Base-by-base conservation (phyloP, 2,329 filamentous ascomycete genomes). In the Colletotrichum spaethianum region DNA sequence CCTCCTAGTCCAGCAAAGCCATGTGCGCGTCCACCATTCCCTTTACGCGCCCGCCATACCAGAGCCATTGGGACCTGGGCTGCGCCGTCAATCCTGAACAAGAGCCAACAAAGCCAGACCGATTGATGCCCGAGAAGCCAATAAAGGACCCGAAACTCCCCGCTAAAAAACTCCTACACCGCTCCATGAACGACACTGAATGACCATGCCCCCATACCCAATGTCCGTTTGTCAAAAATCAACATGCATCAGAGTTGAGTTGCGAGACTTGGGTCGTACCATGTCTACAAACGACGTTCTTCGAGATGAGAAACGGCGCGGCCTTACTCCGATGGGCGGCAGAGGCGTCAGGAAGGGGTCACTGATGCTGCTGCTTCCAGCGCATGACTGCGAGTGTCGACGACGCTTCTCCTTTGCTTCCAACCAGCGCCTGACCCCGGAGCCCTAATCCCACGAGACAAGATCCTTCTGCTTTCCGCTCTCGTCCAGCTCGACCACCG, bases 401-500 rank as follows among this genome's bases (percentile, higher is more conserved):
- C 59, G 70, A 33, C 53, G 65, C 42, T 52, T 70, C 16, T 70
- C 65, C 52, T 72, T 72, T 55, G 70, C 70, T 72, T 72, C 60
- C 53, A 72, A 72, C 70, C 66, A 72, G 70, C 60, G 40, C 44
- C 38, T 72, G 70, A 72, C 70, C 66, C 70, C 70, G 70, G 70
- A 73, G 56, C 67, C 53, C 70, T 73, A 73, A 67, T 73, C 62
- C 85, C 86, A 90, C 8, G 86, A 88, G 18, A 90, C 81, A 64
- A 89, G 77, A 44, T 85, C 88, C 7, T 83, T 80, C 77, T 89
- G 84, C 28, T 84, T 81, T n/a, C 88, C 88, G 55, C 84, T 72
- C 59, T 86, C 86, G 67, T 89, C 87, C 44, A 89, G 72, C 68
- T 88, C 83, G 6, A 90, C 87, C 44, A 90, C 79, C 23, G 87